Evolutionary conservation across 495 filamentous ascomycete species (phyloP).

Genomic region (Neurospora sp.): DNA sequence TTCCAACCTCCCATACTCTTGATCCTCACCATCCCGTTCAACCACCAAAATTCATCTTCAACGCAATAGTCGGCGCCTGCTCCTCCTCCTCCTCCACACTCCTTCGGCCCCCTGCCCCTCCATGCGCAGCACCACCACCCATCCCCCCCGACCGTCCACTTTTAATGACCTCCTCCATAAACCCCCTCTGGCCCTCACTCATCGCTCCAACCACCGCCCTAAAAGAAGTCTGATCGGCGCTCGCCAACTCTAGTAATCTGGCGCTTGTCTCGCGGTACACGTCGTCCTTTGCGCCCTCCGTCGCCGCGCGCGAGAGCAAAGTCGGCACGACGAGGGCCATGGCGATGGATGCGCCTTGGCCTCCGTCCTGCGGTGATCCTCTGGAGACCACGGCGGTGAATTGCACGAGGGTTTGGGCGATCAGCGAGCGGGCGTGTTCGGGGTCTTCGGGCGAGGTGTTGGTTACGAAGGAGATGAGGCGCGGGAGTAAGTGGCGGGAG

Average conservation of each 20-base stretch:
- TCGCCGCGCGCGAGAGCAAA: constrained; percentile 60
- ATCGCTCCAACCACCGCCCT: constrained; percentile 62
- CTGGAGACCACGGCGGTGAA: constrained; percentile 46
- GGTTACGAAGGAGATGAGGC: constrained; percentile 63
- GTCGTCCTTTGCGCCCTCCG: constrained; percentile 28
- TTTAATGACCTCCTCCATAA: constrained; percentile 75
- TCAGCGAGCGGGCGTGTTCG: constrained; percentile 55
- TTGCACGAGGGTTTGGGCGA: constrained; percentile 61
- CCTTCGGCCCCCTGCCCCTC: constrained; percentile 12
- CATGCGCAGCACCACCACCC: not conserved
- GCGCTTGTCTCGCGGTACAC: constrained; percentile 63
- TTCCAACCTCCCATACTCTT: not conserved
- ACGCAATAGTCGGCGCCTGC: constrained; percentile 73
- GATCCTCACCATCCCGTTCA: not conserved
- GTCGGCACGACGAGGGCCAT: constrained; percentile 69
- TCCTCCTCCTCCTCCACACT: constrained; percentile 29
- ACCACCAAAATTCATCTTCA: constrained; percentile 82
- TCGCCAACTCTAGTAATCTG: constrained; percentile 71
- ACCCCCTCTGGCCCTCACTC: constrained; percentile 56
- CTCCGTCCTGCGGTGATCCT: not conserved
- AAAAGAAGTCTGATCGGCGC: constrained; percentile 61
- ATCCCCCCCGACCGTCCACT: constrained; percentile 34
- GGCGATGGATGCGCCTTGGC: constrained; percentile 32
- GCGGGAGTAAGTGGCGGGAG: constrained; percentile 61
- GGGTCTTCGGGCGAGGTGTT: constrained; percentile 58